These are phyloP conservation scores for Xanthoconium stramineum DNA, from an alignment of 768 basidiomycete genomes.

Conservation along the genomic window DNA sequence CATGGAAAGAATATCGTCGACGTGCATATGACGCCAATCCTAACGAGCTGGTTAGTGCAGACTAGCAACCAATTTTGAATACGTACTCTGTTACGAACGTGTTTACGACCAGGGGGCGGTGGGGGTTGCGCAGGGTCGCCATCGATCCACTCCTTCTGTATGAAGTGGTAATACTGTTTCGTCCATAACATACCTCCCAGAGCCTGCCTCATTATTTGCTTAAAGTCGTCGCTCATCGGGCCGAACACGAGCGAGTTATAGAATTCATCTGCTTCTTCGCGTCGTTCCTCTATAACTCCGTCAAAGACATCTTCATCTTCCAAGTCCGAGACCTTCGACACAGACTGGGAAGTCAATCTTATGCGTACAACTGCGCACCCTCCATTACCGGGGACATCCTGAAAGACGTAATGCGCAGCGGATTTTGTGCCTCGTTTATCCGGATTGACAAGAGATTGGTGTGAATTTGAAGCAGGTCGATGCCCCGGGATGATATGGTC, in stretches of 20 bases:
- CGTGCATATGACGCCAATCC: constrained; percentile 96
- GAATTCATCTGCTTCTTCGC: constrained; percentile 95
- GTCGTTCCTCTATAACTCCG: constrained; percentile 81
- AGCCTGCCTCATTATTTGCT: constrained; percentile 96
- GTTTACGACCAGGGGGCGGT: constrained; percentile 86
- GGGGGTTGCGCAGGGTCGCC: constrained; percentile 95
- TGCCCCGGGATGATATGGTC: constrained; percentile 92
- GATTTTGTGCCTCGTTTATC: constrained; percentile 86
- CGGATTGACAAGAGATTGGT: constrained; percentile 63
- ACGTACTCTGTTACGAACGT: constrained; percentile 75
- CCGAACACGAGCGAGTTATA: constrained; percentile 79
- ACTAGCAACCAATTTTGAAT: neutral
- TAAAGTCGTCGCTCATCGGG: constrained; percentile 86
- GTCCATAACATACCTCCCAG: constrained; percentile 98
- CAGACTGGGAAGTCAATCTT: constrained; percentile 78
- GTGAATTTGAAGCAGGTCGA: constrained; percentile 46
- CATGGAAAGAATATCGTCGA: constrained; percentile 97
- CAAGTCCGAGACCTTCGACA: constrained; percentile 74
- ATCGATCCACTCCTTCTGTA: constrained; percentile 94
- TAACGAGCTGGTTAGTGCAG: constrained; percentile 25
- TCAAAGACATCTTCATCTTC: constrained; percentile 91
- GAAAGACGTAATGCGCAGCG: constrained; percentile 88
- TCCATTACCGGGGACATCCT: constrained; percentile 82
- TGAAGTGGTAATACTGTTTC: constrained; percentile 95
- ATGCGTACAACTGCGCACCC: constrained; percentile 94